phyloP scores from a whole-genome alignment of 1,139 yeast genomes.

The Protomyces inundatus region DNA sequence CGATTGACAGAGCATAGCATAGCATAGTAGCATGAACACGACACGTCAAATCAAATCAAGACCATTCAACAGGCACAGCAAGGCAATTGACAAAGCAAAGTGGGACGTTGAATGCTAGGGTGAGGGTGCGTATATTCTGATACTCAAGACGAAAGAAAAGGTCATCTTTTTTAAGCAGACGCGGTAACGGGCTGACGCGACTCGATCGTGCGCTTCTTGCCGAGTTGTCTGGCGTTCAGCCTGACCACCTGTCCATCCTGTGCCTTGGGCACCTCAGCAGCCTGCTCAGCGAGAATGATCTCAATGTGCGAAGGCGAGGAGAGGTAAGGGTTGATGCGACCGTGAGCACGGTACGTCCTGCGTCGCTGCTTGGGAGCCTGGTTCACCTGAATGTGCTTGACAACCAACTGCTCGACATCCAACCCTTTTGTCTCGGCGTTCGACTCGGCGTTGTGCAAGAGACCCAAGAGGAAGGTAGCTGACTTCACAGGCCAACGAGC shows the following conservation, averaged over 20 bases:
- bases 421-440: slow-evolving; percentile 97
- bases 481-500: slow-evolving; percentile 99
- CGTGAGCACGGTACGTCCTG: slow-evolving; percentile 99
- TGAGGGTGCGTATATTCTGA: too few relatives aligned
- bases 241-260: slow-evolving; percentile 45
- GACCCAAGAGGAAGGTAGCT: slow-evolving; percentile 89
- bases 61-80: too few relatives aligned
- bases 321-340: slow-evolving; percentile 99
- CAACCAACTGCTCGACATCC: slow-evolving; percentile 86
- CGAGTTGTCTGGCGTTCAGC: slow-evolving; percentile 25
- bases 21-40: too few relatives aligned
- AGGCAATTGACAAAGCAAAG: too few relatives aligned
- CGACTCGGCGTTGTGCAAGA: slow-evolving; percentile 95
- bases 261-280: slow-evolving; percentile 91
- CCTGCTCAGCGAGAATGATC: slow-evolving; percentile 92
- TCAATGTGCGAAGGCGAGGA: slow-evolving; percentile 99
- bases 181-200: slow-evolving; percentile 6
- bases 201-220: slow-evolving; percentile 23
- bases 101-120: too few relatives aligned
- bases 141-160: too few relatives aligned
- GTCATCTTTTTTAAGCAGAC: neutral
- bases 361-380: slow-evolving; percentile 99
- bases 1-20: too few relatives aligned
- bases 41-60: too few relatives aligned
- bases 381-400: slow-evolving; percentile 99